A percentile compares a stretch with the other conserved stretches of the same genome.
Evolutionary conservation across 495 filamentous ascomycete species (phyloP).

Genomic region (Aspergillus hancockii): DNA sequence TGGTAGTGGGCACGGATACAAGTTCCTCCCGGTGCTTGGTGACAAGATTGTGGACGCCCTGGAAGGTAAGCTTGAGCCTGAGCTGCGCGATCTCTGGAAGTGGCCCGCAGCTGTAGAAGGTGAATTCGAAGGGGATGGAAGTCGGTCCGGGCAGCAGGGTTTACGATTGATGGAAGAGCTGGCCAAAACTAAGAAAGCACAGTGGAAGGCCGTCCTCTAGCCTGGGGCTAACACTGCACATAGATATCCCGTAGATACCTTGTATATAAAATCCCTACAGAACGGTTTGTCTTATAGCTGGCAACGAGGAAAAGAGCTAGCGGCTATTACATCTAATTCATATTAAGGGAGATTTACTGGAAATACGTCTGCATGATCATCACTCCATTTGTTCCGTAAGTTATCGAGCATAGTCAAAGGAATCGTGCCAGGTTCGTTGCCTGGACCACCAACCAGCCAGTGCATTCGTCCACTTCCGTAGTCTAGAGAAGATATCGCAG

Average conservation of each 20-base stretch:
- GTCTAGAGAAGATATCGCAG: background rate
- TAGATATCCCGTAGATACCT: background rate
- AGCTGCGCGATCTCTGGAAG: conserved; percentile 66
- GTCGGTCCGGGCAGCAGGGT: conserved; percentile 29
- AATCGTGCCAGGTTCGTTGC: background rate
- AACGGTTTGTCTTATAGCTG: background rate
- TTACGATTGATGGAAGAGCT: conserved; percentile 41
- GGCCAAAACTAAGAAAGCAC: conserved; percentile 36
- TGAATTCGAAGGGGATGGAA: conserved; percentile 55
- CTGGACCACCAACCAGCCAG: background rate
- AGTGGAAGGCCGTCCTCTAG: conserved; percentile 29
- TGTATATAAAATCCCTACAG: background rate
- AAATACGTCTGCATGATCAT: background rate
- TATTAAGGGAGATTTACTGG: too few species aligned
- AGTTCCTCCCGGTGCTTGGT: conserved; percentile 85
- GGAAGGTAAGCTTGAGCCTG: conserved; percentile 53
- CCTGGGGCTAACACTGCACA: background rate
- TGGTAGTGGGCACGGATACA: conserved; percentile 84
- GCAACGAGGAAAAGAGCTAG: too few species aligned
- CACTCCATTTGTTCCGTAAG: background rate
- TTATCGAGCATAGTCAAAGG: background rate
- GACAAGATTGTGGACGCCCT: conserved; percentile 73
- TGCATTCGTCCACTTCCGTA: background rate
- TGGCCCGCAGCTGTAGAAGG: conserved; percentile 53
- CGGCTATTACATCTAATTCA: too few species aligned